phyloP scores from a whole-genome alignment of 2,329 filamentous ascomycete species.

The Fusarium mundagurra region DNA sequence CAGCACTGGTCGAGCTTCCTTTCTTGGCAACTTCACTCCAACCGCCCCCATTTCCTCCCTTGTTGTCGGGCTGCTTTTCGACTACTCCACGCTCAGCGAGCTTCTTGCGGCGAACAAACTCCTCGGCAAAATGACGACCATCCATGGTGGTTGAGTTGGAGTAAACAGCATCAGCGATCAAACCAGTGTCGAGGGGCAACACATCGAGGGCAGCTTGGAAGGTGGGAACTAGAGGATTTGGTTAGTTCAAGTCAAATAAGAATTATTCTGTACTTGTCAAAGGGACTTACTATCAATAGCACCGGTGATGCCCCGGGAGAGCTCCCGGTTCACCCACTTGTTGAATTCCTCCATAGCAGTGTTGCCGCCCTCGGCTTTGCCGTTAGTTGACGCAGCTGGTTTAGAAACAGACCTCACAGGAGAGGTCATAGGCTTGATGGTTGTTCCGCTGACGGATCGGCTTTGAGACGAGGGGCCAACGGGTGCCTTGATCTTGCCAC shows the following conservation, averaged over 20 bases:
- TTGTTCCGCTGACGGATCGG: conserved; percentile 57
- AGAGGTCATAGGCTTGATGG: conserved; percentile 56
- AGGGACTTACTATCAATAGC: conserved; percentile 61
- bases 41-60: conserved; percentile 67
- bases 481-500: conserved; percentile 88
- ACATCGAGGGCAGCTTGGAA: conserved; percentile 81
- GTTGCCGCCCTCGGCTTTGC: conserved; percentile 51
- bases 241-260: conserved; percentile 46
- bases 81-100: conserved; percentile 92
- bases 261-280: background rate
- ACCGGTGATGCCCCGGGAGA: conserved; percentile 75
- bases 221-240: conserved; percentile 69
- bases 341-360: conserved; percentile 88
- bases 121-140: conserved; percentile 90
- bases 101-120: conserved; percentile 93
- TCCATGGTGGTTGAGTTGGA: conserved; percentile 88
- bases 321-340: conserved; percentile 87
- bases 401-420: conserved; percentile 62
- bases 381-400: conserved; percentile 55
- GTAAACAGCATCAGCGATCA: conserved; percentile 93
- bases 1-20: conserved; percentile 59
- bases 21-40: conserved; percentile 99
- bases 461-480: conserved; percentile 63
- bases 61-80: conserved; percentile 71
- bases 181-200: conserved; percentile 78